A percentile compares a stretch with the other conserved stretches of the same genome.
Evolutionary conservation across 2,329 filamentous ascomycete species (phyloP).

Genomic region (Aspergillus chevalieri): DNA sequence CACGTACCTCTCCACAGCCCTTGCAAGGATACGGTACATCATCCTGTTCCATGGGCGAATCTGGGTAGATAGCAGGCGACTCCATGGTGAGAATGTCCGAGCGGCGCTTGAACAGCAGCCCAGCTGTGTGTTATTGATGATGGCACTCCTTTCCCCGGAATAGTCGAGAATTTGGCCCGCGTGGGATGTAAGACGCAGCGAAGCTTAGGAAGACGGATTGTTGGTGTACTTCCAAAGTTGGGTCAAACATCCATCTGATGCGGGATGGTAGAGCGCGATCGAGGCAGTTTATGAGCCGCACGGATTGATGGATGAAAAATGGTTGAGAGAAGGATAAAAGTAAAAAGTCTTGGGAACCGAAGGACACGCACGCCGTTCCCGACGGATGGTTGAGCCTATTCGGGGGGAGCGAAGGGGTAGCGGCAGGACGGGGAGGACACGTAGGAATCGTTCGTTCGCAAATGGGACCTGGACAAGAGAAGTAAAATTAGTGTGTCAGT

Average conservation of each 20-base stretch:
- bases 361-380: background rate
- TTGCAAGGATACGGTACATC: constrained; percentile 82
- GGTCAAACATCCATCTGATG: background rate
- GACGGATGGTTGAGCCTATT: background rate
- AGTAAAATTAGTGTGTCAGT: no score
- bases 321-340: background rate
- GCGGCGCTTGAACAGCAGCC: background rate
- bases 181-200: background rate
- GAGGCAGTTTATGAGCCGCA: background rate
- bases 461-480: no score
- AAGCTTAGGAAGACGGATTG: background rate
- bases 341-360: background rate
- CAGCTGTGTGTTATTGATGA: background rate
- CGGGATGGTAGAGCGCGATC: background rate
- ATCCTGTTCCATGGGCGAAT: constrained; percentile 66
- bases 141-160: background rate
- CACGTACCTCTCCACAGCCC: constrained; percentile 76
- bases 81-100: constrained; percentile 39
- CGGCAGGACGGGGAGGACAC: no score
- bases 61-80: constrained; percentile 49
- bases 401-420: background rate
- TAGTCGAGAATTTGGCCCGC: background rate
- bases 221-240: background rate
- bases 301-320: background rate
- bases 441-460: no score